phyloP scores from a whole-genome alignment of 345 rosid genomes.

The Brassica nigra region DNA sequence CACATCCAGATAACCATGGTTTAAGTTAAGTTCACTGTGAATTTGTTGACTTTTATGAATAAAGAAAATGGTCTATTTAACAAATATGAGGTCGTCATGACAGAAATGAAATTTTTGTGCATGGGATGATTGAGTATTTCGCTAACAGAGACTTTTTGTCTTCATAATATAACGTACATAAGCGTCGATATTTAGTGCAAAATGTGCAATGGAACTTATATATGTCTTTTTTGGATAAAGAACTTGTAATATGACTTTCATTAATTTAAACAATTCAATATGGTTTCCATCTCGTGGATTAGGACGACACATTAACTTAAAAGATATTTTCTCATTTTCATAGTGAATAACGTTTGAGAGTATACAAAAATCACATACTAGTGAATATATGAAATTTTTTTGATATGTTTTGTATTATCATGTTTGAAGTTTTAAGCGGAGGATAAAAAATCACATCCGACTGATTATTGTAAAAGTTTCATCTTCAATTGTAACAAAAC shows the following conservation, averaged over 20 bases:
- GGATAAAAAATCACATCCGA: background rate
- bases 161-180: background rate
- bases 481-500: too few species aligned
- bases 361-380: background rate
- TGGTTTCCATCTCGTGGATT: background rate
- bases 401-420: background rate
- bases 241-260: background rate
- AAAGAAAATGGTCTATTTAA: background rate
- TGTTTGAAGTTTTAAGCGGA: slow-evolving; percentile 1
- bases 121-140: background rate
- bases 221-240: too few species aligned
- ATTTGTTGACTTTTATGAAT: background rate
- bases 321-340: background rate
- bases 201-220: background rate
- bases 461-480: background rate
- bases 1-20: background rate
- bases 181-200: background rate
- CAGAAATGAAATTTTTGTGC: background rate
- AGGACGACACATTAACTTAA: background rate
- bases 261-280: background rate
- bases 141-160: background rate
- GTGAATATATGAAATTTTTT: background rate
- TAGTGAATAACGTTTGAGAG: background rate
- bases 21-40: too few species aligned
- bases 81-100: background rate